A percentile compares a stretch with the other conserved stretches of the same genome.
These are phyloP conservation scores for Lachnellula arida DNA, from an alignment of 2,329 filamentous ascomycete genomes.

Conservation along the genomic window DNA sequence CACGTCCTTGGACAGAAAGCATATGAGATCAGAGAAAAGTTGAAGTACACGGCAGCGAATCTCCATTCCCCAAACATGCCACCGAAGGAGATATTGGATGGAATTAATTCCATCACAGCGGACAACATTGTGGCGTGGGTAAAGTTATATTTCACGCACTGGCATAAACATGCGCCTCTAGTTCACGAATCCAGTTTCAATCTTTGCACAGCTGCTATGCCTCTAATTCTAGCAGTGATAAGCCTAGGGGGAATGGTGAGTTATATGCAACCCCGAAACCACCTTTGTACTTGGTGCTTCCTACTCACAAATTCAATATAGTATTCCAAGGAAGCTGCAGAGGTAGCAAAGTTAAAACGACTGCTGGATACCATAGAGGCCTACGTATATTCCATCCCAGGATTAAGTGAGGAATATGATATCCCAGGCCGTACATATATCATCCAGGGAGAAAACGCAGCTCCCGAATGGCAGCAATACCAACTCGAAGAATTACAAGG, in stretches of 20 bases:
- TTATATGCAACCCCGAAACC: not conserved
- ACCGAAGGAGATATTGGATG: conserved; percentile 24
- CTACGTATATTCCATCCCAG: conserved; percentile 27
- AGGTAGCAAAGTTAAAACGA: conserved; percentile 20
- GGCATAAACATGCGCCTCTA: conserved; percentile 31
- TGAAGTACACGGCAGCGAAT: conserved; percentile 23
- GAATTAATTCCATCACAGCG: conserved; percentile 25
- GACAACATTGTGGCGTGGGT: conserved; percentile 24
- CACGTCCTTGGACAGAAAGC: conserved; percentile 24
- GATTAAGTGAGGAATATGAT: conserved; percentile 28
- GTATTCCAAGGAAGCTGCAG: conserved; percentile 25
- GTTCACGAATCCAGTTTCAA: conserved; percentile 30
- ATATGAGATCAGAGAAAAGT: conserved; percentile 27
- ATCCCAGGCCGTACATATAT: conserved; percentile 24
- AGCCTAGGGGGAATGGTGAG: conserved; percentile 30
- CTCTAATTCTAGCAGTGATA: conserved; percentile 29
- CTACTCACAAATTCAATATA: conserved; percentile 7
- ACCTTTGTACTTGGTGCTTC: not conserved
- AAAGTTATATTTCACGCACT: conserved; percentile 31
- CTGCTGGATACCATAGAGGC: conserved; percentile 27
- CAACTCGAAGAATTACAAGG: conserved; percentile 31
- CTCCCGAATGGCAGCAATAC: conserved; percentile 29
- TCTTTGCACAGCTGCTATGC: conserved; percentile 26
- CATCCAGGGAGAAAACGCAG: conserved; percentile 18
- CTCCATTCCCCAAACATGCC: conserved; percentile 18